phyloP scores from a whole-genome alignment of 345 rosid species.

The Lepidium aucheri region DNA sequence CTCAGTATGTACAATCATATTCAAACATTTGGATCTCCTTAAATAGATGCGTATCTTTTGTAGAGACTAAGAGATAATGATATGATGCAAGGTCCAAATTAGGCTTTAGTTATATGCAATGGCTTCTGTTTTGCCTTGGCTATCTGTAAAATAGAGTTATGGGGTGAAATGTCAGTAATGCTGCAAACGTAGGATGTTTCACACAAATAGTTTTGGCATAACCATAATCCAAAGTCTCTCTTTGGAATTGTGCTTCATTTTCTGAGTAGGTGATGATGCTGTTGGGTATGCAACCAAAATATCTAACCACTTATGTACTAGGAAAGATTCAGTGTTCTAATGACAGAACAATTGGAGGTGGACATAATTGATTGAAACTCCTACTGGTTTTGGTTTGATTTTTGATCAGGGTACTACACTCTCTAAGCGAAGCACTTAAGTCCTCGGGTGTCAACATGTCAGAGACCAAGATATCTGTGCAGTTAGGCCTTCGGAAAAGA shows the following conservation, averaged over 20 bases:
- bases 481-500: slow-evolving; percentile 51
- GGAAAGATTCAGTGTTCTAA: not conserved
- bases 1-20: not conserved
- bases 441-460: slow-evolving; percentile 68
- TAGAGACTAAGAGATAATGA: not conserved
- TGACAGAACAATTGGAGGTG: not conserved
- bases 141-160: not conserved
- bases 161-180: not conserved
- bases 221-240: not conserved
- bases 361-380: not conserved
- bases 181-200: not conserved
- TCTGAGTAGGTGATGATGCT: not conserved
- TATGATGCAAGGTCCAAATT: not conserved
- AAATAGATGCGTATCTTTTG: not conserved
- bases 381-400: not conserved
- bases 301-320: not conserved
- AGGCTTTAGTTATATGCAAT: not conserved
- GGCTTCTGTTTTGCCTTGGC: not conserved
- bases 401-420: slow-evolving; percentile 45
- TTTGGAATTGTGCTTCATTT: not conserved
- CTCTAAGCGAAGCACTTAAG: slow-evolving; percentile 48
- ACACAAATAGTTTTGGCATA: not conserved
- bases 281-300: not conserved
- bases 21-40: not conserved
- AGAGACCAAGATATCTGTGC: slow-evolving; percentile 54